phyloP scores from a whole-genome alignment of 1,284 basidiomycete genomes.

The Cystobasidium slooffiae region DNA sequence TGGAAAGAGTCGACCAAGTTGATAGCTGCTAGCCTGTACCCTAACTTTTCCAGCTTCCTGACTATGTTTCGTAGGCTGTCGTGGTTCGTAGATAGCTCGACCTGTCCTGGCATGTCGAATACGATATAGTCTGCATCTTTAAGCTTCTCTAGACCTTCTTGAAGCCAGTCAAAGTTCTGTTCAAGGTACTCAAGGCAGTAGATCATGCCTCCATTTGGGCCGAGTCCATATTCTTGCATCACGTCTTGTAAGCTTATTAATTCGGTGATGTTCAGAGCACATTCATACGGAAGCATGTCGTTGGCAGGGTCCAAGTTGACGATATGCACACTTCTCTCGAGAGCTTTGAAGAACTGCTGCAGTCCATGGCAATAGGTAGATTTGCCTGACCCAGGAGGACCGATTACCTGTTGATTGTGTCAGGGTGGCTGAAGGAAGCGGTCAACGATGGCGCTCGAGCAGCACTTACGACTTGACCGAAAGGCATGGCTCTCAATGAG shows the following conservation, averaged over 20 bases:
- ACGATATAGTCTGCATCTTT: constrained; percentile 75
- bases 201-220: constrained; percentile 95
- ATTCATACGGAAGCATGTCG: constrained; percentile 85
- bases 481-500: constrained; percentile 47
- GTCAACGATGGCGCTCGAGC: not conserved
- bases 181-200: constrained; percentile 99
- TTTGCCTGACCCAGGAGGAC: constrained; percentile 90
- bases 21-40: constrained; percentile 88
- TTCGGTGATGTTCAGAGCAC: constrained; percentile 80
- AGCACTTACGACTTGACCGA: constrained; percentile 50
- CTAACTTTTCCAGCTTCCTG: constrained; percentile 71
- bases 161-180: constrained; percentile 92
- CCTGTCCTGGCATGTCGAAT: constrained; percentile 96
- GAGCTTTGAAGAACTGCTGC: constrained; percentile 83
- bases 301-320: constrained; percentile 98
- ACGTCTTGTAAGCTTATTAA: constrained; percentile 87
- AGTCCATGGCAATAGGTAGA: constrained; percentile 93
- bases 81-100: constrained; percentile 96
- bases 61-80: constrained; percentile 80
- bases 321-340: constrained; percentile 81
- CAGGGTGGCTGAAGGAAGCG: not conserved
- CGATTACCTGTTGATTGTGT: constrained; percentile 66
- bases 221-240: constrained; percentile 82
- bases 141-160: constrained; percentile 64
- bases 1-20: constrained; percentile 97